These are phyloP conservation scores for Cordyceps fumosorosea DNA, from an alignment of 2,329 filamentous ascomycete species.

Conservation along the genomic window DNA sequence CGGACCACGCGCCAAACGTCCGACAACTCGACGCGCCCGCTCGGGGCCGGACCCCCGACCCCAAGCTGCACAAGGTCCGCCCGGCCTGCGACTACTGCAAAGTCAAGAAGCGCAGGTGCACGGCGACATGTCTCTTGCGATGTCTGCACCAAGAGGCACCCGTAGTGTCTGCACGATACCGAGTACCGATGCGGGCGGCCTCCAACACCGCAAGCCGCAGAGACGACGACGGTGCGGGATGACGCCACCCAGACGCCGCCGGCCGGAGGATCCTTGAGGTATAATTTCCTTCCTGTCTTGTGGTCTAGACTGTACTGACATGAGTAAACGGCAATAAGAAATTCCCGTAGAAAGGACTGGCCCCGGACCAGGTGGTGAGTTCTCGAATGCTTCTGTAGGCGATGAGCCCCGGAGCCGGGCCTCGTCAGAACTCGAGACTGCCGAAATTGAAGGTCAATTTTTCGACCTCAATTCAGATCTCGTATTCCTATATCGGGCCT, in stretches of 20 bases:
- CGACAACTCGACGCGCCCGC: background rate
- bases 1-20: background rate
- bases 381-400: conserved; percentile 11
- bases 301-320: background rate
- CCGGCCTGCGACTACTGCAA: conserved; percentile 35
- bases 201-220: background rate
- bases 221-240: background rate
- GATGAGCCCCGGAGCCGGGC: conserved; percentile 9
- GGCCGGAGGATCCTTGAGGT: background rate
- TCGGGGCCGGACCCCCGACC: background rate
- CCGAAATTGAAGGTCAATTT: conserved; percentile 44
- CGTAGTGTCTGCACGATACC: background rate
- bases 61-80: conserved; percentile 24
- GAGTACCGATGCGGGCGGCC: background rate
- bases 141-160: background rate
- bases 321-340: background rate
- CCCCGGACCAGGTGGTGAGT: background rate
- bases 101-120: conserved; percentile 31
- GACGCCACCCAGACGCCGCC: background rate
- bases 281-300: background rate
- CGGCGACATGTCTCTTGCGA: conserved; percentile 29
- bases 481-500: conserved; percentile 49
- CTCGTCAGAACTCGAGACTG: conserved; percentile 25
- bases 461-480: conserved; percentile 50
- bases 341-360: background rate